Percentiles rank a stretch among this genome's conserved stretches.
Conservation (phyloP, 2,329 filamentous ascomycete species). For the Talaromyces sp. region DNA sequence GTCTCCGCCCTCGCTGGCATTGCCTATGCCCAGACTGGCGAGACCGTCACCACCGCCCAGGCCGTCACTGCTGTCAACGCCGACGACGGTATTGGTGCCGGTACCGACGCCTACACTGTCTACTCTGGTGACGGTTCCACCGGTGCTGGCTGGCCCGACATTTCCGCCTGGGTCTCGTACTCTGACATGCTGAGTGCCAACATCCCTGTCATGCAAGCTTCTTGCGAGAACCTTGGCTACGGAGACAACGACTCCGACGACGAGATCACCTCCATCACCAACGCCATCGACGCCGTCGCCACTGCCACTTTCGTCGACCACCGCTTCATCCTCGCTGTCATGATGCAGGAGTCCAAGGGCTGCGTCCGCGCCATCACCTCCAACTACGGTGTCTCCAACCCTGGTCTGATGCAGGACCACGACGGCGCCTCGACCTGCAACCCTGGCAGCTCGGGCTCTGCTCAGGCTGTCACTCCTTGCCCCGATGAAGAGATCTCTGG, state of each 20-base stretch:
- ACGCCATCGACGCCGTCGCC: slow-evolving; percentile 26
- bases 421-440: slow-evolving; percentile 35
- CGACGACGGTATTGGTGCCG: slow-evolving; percentile 9
- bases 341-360: slow-evolving; percentile 27
- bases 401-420: slow-evolving; percentile 34
- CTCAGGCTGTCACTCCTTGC: slow-evolving; percentile 18
- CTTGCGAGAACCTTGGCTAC: slow-evolving; percentile 3
- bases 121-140: slow-evolving; percentile 16
- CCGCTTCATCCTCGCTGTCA: slow-evolving; percentile 27
- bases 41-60: slow-evolving; percentile 9
- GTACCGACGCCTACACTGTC: slow-evolving; percentile 9
- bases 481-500: slow-evolving; percentile 22
- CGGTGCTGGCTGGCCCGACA: slow-evolving; percentile 14
- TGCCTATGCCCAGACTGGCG: slow-evolving; percentile 7
- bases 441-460: slow-evolving; percentile 13
- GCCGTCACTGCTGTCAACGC: slow-evolving; percentile 7
- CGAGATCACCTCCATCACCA: slow-evolving; percentile 19
- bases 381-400: slow-evolving; percentile 12
- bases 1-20: slow-evolving; percentile 5
- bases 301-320: slow-evolving; percentile 22
- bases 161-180: slow-evolving; percentile 16
- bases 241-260: slow-evolving; percentile 15
- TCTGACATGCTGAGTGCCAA: slow-evolving; percentile 13
- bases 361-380: slow-evolving; percentile 22
- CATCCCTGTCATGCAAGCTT: neutral